Evolutionary conservation across 106 monocot genomes (phyloP).

Genomic region (Xerophyta viscosa): DNA sequence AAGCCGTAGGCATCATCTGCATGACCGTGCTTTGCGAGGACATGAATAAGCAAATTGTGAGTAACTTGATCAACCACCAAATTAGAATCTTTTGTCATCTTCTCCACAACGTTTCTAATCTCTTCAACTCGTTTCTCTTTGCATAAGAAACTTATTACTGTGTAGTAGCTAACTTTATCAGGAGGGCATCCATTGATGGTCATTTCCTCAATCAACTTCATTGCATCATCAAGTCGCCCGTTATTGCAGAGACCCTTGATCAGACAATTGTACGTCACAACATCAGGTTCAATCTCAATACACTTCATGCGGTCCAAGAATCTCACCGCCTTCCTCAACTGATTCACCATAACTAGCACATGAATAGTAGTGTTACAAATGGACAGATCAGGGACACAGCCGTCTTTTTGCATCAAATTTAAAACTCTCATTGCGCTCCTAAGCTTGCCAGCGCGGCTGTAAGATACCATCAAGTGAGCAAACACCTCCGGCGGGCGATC

Average conservation of each 20-base stretch:
- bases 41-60: constrained; percentile 64
- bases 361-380: constrained; percentile 67
- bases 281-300: constrained; percentile 56
- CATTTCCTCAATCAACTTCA: constrained; percentile 71
- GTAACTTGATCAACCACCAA: constrained; percentile 77
- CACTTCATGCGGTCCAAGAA: constrained; percentile 69
- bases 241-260: constrained; percentile 80
- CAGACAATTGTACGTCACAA: constrained; percentile 79
- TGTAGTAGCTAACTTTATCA: constrained; percentile 89
- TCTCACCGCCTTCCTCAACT: constrained; percentile 54
- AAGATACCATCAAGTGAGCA: constrained; percentile 60
- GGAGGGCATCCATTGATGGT: constrained; percentile 43
- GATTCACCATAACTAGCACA: constrained; percentile 61
- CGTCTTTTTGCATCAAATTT: constrained; percentile 92
- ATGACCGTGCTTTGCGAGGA: constrained; percentile 71
- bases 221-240: constrained; percentile 41
- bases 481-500: constrained; percentile 38
- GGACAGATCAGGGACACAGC: constrained; percentile 43
- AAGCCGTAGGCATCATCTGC: constrained; percentile 66
- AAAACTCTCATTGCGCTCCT: constrained; percentile 83
- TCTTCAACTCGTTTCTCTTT: constrained; percentile 68
- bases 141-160: constrained; percentile 74
- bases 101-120: constrained; percentile 44
- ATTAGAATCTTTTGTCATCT: constrained; percentile 56
- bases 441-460: constrained; percentile 76